phyloP scores from a whole-genome alignment of 768 basidiomycete species.

The Pleurotus salmoneostramineus region DNA sequence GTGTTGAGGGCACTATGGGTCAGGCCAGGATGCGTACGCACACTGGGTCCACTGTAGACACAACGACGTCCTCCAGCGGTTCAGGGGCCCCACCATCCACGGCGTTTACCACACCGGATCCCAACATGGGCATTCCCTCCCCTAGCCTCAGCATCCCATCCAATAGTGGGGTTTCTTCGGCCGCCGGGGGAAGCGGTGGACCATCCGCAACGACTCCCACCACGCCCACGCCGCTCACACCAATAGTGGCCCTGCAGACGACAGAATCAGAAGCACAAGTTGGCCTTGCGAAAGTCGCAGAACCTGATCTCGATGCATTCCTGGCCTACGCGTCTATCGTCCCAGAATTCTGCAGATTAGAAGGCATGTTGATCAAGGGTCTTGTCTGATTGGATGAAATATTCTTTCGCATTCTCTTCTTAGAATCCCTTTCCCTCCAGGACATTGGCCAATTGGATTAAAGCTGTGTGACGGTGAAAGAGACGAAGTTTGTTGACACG shows the following conservation, averaged over 20 bases:
- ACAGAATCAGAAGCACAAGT: slow-evolving; percentile 69
- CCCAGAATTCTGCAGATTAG: slow-evolving; percentile 77
- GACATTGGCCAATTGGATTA: not conserved
- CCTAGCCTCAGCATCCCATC: slow-evolving; percentile 22
- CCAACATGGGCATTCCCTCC: slow-evolving; percentile 25
- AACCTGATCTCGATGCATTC: slow-evolving; percentile 81
- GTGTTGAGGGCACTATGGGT: slow-evolving; percentile 9
- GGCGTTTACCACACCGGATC: slow-evolving; percentile 64
- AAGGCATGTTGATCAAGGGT: slow-evolving; percentile 72
- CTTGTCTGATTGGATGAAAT: slow-evolving; percentile 30
- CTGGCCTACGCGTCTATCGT: slow-evolving; percentile 84
- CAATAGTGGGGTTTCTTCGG: slow-evolving; percentile 13
- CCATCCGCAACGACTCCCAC: slow-evolving; percentile 33
- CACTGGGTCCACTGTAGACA: slow-evolving; percentile 42
- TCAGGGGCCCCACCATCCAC: slow-evolving; percentile 29
- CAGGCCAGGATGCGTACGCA: slow-evolving; percentile 49
- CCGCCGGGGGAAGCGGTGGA: slow-evolving; percentile 11
- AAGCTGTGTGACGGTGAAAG: not conserved
- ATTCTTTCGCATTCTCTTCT: no score
- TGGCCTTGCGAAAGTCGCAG: slow-evolving; percentile 79
- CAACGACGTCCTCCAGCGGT: slow-evolving; percentile 22
- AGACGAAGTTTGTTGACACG: no score
- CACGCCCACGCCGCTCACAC: slow-evolving; percentile 58
- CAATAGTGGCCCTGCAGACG: slow-evolving; percentile 69
- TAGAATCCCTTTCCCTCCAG: no score